Percentiles rank a stretch among this genome's conserved stretches.
Conservation (phyloP, 768 basidiomycete species). For the Boletus insuetus region DNA sequence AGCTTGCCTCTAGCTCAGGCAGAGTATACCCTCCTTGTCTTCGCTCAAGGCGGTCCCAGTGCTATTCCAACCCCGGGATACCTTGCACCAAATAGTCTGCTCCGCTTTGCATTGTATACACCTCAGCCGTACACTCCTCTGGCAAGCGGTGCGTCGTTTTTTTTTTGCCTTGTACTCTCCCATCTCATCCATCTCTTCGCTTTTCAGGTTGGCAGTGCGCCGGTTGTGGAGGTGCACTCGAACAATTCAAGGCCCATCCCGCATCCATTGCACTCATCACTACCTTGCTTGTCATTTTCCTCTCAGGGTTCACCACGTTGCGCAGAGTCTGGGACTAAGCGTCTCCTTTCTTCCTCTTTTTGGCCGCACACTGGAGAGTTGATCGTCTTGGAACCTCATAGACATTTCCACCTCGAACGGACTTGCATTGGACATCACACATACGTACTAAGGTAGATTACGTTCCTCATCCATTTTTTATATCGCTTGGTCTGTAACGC, state of each 20-base stretch:
- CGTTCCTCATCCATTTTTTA: conserved; percentile 19
- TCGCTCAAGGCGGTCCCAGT: conserved; percentile 52
- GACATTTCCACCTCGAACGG: conserved; percentile 22
- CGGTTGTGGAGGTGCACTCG: conserved; percentile 30
- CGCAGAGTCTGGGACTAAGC: conserved; percentile 30
- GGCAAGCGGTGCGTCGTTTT: conserved; percentile 35
- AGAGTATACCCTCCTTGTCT: conserved; percentile 58
- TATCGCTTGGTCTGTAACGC: conserved; percentile 12
- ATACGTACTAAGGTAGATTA: conserved; percentile 30
- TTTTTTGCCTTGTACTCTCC: background rate
- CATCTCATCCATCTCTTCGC: background rate
- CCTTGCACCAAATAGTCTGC: conserved; percentile 50
- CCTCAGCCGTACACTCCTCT: conserved; percentile 56
- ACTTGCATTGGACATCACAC: conserved; percentile 29
- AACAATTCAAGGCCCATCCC: conserved; percentile 30
- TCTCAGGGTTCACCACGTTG: conserved; percentile 35
- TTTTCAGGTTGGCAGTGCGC: conserved; percentile 29
- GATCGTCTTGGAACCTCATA: conserved; percentile 15
- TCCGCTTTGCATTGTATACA: conserved; percentile 62
- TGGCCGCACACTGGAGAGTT: background rate
- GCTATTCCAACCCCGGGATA: conserved; percentile 48
- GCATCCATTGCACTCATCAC: conserved; percentile 34
- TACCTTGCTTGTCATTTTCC: conserved; percentile 29
- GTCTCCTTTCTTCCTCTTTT: background rate
- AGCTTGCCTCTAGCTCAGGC: conserved; percentile 57